phyloP scores from a whole-genome alignment of 306 rosid genomes.

The Acmispon strigosus region DNA sequence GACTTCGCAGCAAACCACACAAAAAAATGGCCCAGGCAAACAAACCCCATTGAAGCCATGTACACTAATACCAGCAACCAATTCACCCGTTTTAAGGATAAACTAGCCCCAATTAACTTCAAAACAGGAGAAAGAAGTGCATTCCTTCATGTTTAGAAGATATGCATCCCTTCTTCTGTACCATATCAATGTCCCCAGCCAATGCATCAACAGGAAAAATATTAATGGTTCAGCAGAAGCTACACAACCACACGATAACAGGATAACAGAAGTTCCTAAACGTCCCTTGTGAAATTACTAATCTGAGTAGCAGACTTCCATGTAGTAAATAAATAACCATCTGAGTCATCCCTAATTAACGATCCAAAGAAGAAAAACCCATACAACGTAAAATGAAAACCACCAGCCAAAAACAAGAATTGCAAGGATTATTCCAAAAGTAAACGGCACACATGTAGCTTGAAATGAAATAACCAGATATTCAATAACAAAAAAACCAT shows the following conservation, averaged over 20 bases:
- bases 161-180: slow-evolving; percentile 17
- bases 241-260: slow-evolving; percentile 15
- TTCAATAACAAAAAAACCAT: slow-evolving; percentile 25
- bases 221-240: slow-evolving; percentile 21
- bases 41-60: slow-evolving; percentile 14
- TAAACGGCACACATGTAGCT: slow-evolving; percentile 13
- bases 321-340: slow-evolving; percentile 15
- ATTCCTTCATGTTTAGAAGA: slow-evolving; percentile 9
- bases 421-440: slow-evolving; percentile 17
- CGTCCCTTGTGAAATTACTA: slow-evolving; percentile 2
- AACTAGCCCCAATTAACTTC: slow-evolving; percentile 16
- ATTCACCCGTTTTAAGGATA: background rate
- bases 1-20: slow-evolving; percentile 13
- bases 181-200: background rate
- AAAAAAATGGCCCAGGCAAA: slow-evolving; percentile 17
- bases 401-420: slow-evolving; percentile 19
- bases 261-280: slow-evolving; percentile 25
- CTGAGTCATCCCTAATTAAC: slow-evolving; percentile 15
- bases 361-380: slow-evolving; percentile 23
- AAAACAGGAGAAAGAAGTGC: slow-evolving; percentile 12
- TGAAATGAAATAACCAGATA: slow-evolving; percentile 21
- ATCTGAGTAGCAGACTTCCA: slow-evolving; percentile 16
- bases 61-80: background rate
- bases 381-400: slow-evolving; percentile 22
- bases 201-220: slow-evolving; percentile 10